Conservation (phyloP, 2,329 filamentous ascomycete species). For the Aspergillus proliferans region DNA sequence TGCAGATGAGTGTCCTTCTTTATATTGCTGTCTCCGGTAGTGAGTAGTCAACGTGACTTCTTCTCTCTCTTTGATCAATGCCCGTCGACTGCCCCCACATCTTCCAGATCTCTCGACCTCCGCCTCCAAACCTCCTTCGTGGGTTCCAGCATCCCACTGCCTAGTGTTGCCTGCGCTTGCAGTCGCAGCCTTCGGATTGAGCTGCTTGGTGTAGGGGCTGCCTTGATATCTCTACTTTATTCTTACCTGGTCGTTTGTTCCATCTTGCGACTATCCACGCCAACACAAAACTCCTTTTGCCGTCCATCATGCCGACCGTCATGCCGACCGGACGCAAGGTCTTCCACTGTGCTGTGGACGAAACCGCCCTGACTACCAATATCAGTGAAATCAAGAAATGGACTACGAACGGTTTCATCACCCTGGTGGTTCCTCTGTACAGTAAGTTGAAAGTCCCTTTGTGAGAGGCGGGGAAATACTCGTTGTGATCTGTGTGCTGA, state of each 20-base stretch:
- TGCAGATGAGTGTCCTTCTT: constrained; percentile 14
- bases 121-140: constrained; percentile 23
- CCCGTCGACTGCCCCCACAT: constrained; percentile 23
- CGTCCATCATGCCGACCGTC: constrained; percentile 31
- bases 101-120: constrained; percentile 20
- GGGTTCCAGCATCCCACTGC: constrained; percentile 16
- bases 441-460: constrained; percentile 31
- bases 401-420: constrained; percentile 44
- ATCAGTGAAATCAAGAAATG: constrained; percentile 50
- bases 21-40: constrained; percentile 14
- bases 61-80: background rate
- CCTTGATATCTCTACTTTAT: background rate
- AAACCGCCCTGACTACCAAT: constrained; percentile 47
- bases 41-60: constrained; percentile 8
- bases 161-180: constrained; percentile 10
- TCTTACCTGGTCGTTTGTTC: constrained; percentile 15
- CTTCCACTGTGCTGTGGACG: constrained; percentile 49
- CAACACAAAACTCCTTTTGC: constrained; percentile 4
- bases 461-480: background rate
- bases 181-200: constrained; percentile 27
- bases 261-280: background rate
- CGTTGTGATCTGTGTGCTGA: constrained; percentile 5
- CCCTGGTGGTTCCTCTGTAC: constrained; percentile 47
- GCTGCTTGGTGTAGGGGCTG: constrained; percentile 24
- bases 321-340: constrained; percentile 41